Base-by-base conservation (phyloP, 208 protist species). In the Acanthamoeba triangularis region DNA sequence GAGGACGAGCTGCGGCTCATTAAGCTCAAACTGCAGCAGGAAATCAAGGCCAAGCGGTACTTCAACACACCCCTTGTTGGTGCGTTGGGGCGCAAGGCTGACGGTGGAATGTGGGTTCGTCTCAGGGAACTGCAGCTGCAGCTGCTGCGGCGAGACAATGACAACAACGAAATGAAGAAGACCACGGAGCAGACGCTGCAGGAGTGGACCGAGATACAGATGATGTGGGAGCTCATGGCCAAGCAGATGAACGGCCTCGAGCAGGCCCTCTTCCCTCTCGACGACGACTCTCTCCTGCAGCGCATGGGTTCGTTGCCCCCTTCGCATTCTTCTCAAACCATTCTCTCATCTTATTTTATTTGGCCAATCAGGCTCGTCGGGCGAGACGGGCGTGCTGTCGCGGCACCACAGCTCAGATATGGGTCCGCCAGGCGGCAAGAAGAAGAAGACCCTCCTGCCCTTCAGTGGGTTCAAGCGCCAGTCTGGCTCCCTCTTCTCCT, bases 1-100 rank as follows among this genome's bases (percentile, higher is more conserved):
- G 85, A 92, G 41, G 85, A 92, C 85, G 85, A 92, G 59, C 85
- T 92, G 8, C 85, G 85, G 13, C 47, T 92, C 54, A 92, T 92
- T 56, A 92, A 92, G 41, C 23, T 92, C 20, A 92, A 92, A 54
- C 85, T 92, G 13, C 85, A 92, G 56, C 85, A 92, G 63, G 85
- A 92, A 13, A 20, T 52, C 54, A 63, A 72, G 56, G 85, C 85
- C 30, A 92, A 92, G 20, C 35, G 78, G 78, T 85, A 20, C 4
- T 30, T 14, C 23, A 35, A 16, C 23, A 2, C 18, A 4, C 23
- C 11, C 56, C 0, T 59, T 59, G 52, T 54, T 54, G 49, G 14
- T 33, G 25, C 61, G 0, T 30, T 1, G 61, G 6, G 1, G 28
- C 28, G 1, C 1, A 16, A 28, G 20, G 2, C 2, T 63, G 56